These are phyloP conservation scores for Buxus sempervirens DNA, from an alignment of 164 flowering plant genomes.

Conservation along the genomic window DNA sequence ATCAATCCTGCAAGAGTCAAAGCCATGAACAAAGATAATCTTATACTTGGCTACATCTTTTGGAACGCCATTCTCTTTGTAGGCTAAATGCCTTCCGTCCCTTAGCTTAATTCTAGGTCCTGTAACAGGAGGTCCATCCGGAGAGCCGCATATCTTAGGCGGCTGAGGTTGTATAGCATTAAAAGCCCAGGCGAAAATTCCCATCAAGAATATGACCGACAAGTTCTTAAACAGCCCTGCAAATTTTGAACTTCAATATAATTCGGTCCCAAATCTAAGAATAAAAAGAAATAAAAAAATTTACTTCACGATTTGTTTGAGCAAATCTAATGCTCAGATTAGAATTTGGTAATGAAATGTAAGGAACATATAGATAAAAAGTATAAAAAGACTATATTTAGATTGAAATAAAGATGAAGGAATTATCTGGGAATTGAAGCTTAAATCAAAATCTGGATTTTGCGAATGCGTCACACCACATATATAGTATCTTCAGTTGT, in stretches of 20 bases:
- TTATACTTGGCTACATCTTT: conserved; percentile 53
- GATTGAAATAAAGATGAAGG: too few relatives aligned
- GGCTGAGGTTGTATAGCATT: conserved; percentile 57
- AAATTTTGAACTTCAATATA: neutral
- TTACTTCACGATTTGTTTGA: too few relatives aligned
- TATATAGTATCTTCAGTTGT: too few relatives aligned
- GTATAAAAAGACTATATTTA: too few relatives aligned
- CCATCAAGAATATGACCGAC: conserved; percentile 30
- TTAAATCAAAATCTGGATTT: too few relatives aligned
- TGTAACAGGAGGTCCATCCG: conserved; percentile 60
- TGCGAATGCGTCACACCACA: too few relatives aligned
- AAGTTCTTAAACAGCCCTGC: conserved; percentile 39
- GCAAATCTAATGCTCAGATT: too few relatives aligned
- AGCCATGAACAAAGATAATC: conserved; percentile 56
- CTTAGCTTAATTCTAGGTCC: conserved; percentile 63
- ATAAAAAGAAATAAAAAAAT: too few relatives aligned
- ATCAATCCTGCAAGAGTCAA: conserved; percentile 46
- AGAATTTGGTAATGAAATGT: too few relatives aligned
- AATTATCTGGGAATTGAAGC: too few relatives aligned
- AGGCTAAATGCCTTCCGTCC: conserved; percentile 79
- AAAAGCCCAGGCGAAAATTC: conserved; percentile 48
- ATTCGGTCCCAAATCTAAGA: too few relatives aligned
- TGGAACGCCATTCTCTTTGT: conserved; percentile 65
- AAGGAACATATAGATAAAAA: too few relatives aligned
- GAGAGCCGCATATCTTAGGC: conserved; percentile 55